These are phyloP conservation scores for Penicillium corylophilum DNA, from an alignment of 2,329 filamentous ascomycete genomes.

Conservation along the genomic window DNA sequence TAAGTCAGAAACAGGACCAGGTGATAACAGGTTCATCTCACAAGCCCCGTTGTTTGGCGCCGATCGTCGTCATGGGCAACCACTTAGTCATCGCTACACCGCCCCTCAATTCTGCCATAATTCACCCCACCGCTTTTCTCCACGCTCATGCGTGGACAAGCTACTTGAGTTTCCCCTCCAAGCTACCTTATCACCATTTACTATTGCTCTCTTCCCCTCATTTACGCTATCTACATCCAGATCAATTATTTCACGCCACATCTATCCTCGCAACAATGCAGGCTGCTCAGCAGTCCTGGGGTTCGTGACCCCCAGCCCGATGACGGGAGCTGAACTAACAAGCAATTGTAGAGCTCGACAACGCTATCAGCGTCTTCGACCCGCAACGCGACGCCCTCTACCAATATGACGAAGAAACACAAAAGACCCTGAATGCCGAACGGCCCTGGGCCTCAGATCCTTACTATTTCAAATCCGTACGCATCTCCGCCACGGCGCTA, in stretches of 20 bases:
- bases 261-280: constrained; percentile 47
- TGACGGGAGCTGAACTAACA: constrained; percentile 5
- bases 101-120: constrained; percentile 28
- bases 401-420: constrained; percentile 68
- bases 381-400: constrained; percentile 88
- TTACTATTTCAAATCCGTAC: constrained; percentile 87
- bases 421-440: constrained; percentile 63
- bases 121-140: constrained; percentile 29
- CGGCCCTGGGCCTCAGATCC: constrained; percentile 77
- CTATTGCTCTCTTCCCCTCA: neutral
- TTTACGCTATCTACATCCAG: neutral
- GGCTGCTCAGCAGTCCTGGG: constrained; percentile 61
- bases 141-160: constrained; percentile 12
- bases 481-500: constrained; percentile 88
- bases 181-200: constrained; percentile 4
- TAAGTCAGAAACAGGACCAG: constrained; percentile 10
- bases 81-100: constrained; percentile 31
- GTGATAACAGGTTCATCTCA: constrained; percentile 24
- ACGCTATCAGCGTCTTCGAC: constrained; percentile 80
- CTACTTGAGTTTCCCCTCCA: constrained; percentile 13
- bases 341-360: constrained; percentile 71
- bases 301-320: constrained; percentile 36
- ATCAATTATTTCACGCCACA: neutral
- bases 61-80: constrained; percentile 38
- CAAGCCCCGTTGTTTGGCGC: constrained; percentile 30